Evolutionary conservation across 129 eudicot genomes (phyloP).

Genomic region (Pseudognaphalium luteoalbum): DNA sequence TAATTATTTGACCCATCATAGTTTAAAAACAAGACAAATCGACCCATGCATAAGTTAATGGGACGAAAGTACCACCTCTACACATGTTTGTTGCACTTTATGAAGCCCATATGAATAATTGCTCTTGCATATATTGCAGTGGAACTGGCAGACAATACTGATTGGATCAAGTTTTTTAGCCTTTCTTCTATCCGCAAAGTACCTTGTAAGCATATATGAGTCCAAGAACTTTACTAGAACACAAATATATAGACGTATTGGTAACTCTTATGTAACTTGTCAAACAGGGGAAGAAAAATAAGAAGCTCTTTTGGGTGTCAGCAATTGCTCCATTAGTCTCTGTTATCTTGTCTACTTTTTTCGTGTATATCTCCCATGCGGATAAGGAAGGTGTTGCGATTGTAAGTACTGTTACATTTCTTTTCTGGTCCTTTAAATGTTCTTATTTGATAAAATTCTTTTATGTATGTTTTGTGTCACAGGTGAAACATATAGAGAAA

Average conservation of each 20-base stretch:
- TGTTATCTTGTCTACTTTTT: constrained; percentile 65
- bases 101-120: constrained; percentile 9
- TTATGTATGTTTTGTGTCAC: constrained; percentile 2
- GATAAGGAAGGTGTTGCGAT: constrained; percentile 72
- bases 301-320: constrained; percentile 77
- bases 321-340: constrained; percentile 80
- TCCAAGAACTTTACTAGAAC: constrained; percentile 5
- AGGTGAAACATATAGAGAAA: constrained; percentile 65
- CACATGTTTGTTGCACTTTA: background rate
- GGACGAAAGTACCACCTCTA: background rate
- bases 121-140: constrained; percentile 46
- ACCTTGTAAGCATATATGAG: constrained; percentile 54
- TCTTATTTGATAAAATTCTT: background rate
- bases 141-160: constrained; percentile 95
- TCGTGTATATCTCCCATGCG: constrained; percentile 72
- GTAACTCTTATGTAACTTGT: constrained; percentile 18
- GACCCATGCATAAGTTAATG: background rate
- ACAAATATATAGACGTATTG: background rate
- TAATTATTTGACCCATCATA: background rate
- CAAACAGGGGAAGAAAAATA: constrained; percentile 73
- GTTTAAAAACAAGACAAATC: background rate
- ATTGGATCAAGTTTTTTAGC: constrained; percentile 69
- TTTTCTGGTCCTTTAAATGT: background rate
- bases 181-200: constrained; percentile 64
- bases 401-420: constrained; percentile 47